Conservation (phyloP, 352 stramenopile species). For the Phytophthora parvispora region DNA sequence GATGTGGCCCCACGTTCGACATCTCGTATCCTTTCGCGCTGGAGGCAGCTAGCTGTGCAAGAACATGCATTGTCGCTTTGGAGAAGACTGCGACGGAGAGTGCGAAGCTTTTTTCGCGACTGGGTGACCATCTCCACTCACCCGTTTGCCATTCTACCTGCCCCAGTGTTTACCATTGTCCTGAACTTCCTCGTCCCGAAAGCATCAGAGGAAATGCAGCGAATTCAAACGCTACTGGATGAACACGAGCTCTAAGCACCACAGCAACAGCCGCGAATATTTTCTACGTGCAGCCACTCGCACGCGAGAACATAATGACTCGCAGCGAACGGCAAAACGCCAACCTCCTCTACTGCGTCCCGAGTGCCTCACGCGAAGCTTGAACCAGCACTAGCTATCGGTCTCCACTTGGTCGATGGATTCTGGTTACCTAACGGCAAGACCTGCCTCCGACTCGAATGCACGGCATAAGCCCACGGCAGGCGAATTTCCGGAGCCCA, state of each 20-base stretch:
- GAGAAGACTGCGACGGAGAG: neutral
- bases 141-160: too few relatives aligned
- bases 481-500: neutral
- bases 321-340: neutral
- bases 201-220: too few relatives aligned
- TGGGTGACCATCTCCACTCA: too few relatives aligned
- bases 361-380: neutral
- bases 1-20: neutral
- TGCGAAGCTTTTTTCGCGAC: neutral
- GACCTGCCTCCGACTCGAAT: neutral
- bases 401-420: conserved; percentile 7
- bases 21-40: neutral
- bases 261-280: neutral
- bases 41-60: neutral
- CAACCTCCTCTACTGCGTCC: neutral
- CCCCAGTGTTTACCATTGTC: neutral
- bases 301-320: neutral
- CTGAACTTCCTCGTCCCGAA: too few relatives aligned
- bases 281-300: neutral
- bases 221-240: too few relatives aligned
- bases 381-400: neutral
- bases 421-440: conserved; percentile 18
- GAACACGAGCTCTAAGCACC: too few relatives aligned
- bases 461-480: too few relatives aligned
- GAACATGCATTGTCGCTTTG: neutral